Percentiles rank a stretch among this genome's conserved stretches.
Conservation (phyloP, 805 yeast genomes). For the Yamadazyma takamatsuzukensis region DNA sequence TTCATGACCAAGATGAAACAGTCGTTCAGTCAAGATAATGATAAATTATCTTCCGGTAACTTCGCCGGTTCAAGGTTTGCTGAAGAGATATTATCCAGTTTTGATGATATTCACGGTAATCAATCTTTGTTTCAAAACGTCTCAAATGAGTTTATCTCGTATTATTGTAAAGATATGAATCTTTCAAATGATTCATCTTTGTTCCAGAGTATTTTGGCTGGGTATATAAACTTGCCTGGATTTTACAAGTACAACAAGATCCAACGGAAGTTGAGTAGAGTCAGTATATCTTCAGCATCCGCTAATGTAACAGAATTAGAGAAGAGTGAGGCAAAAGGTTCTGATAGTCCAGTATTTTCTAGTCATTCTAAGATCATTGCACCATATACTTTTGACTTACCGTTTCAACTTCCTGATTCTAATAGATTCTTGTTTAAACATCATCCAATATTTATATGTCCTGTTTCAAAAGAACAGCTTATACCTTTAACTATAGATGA, state of each 20-base stretch:
- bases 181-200: slow-evolving; percentile 39
- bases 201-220: slow-evolving; percentile 38
- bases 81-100: slow-evolving; percentile 26
- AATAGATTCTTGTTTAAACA: slow-evolving; percentile 36
- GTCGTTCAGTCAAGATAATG: slow-evolving; percentile 12
- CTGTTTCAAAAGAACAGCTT: slow-evolving; percentile 41
- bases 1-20: slow-evolving; percentile 22
- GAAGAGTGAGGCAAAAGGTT: not conserved
- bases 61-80: slow-evolving; percentile 31
- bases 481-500: slow-evolving; percentile 27
- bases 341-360: not conserved
- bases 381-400: slow-evolving; percentile 29
- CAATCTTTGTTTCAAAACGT: slow-evolving; percentile 30
- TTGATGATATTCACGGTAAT: slow-evolving; percentile 24
- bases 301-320: not conserved
- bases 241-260: slow-evolving; percentile 39
- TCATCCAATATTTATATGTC: slow-evolving; percentile 46
- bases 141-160: slow-evolving; percentile 38
- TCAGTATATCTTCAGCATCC: slow-evolving; percentile 3
- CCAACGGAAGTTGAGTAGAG: slow-evolving; percentile 25
- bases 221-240: slow-evolving; percentile 38
- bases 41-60: slow-evolving; percentile 9
- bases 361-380: slow-evolving; percentile 11
- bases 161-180: slow-evolving; percentile 33
- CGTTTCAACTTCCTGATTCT: slow-evolving; percentile 40